Evolutionary conservation across 768 basidiomycete species (phyloP), one percentile per base, ranked within the genome.

Genomic region (Leucosporidium creatinivorum): DNA sequence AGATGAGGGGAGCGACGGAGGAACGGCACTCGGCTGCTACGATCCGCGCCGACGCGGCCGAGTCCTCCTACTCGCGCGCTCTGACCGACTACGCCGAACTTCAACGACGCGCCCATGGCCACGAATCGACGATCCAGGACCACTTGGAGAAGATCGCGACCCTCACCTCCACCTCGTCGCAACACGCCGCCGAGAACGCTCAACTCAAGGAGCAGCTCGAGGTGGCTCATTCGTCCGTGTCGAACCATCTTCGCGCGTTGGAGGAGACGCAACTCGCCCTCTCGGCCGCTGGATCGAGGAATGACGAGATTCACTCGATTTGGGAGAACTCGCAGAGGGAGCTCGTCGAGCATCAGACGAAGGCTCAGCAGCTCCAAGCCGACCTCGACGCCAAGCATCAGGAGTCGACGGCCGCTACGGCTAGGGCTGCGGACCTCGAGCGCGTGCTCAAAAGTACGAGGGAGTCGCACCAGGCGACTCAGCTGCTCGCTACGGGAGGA

Each of bases 251-350:
- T 58, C 87, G 86, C 26, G 86, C 92, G 1, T 81, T 98, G 59
- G 91, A 94, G 48, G 91, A 96, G 78, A 85, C 90, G 2, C 87
- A 88, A 51, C 78, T 79, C 19, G 91, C 92, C 0, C 81, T 99
- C 58, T 81, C 85, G 58, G 84, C 89, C 1, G 86, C 91, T 12
- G 86, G 89, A 3, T 79, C 83, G 2, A 86, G 93, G 12, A 84
- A 90, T 0, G 84, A 85, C 18, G 93, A 97, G 77, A 82, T 91
- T 54, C 88, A 94, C 69, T 74, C 80, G 23, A 84, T 89, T 69
- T 86, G 89, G 76, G 82, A 85, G 68, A 85, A 85, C 48, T 84
- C 88, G 4, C 84, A 84, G 49, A 84, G 86, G 54, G 86, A 87
- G 75, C 84, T 90, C 65, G 80, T 78, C 48, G 82, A 84, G 48